Percentiles rank a stretch among this genome's conserved stretches.
Evolutionary conservation across 2,329 filamentous ascomycete genomes (phyloP).

Genomic region (Ascosphaera apis): DNA sequence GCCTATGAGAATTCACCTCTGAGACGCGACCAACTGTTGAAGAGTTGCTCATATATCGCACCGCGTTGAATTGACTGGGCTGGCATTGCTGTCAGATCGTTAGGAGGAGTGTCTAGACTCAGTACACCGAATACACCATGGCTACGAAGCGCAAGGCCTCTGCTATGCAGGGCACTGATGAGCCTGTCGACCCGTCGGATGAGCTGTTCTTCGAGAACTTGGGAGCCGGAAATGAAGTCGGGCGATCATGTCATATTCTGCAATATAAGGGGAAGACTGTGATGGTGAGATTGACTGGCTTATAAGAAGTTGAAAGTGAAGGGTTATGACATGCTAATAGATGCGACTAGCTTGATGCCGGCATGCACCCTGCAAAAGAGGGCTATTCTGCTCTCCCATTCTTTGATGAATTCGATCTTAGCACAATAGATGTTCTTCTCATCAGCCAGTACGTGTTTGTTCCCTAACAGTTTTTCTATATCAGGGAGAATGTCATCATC

Average conservation of each 20-base stretch:
- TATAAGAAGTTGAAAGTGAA: too few species aligned
- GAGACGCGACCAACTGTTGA: too few species aligned
- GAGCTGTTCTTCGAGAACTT: conserved; percentile 86
- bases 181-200: conserved; percentile 78
- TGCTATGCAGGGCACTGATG: conserved; percentile 50
- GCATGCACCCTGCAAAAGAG: conserved; percentile 90
- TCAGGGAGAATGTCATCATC: conserved; percentile 3
- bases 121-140: conserved; percentile 30
- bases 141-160: conserved; percentile 79
- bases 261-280: conserved; percentile 99
- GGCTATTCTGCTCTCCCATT: conserved; percentile 83
- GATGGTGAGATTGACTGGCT: conserved; percentile 65
- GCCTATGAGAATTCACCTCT: too few species aligned
- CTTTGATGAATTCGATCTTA: conserved; percentile 96
- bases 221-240: conserved; percentile 91
- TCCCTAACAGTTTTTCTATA: conserved; percentile 6
- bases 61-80: too few species aligned
- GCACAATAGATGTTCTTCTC: conserved; percentile 85
- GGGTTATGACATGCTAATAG: too few species aligned
- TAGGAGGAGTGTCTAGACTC: too few species aligned
- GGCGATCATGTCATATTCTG: conserved; percentile 88
- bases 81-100: too few species aligned
- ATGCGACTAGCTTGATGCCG: conserved; percentile 75
- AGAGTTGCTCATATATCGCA: too few species aligned
- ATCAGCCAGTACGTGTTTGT: conserved; percentile 82